Evolutionary conservation across 78 protist species (phyloP).

Genomic region (Chrysochromulina parva): DNA sequence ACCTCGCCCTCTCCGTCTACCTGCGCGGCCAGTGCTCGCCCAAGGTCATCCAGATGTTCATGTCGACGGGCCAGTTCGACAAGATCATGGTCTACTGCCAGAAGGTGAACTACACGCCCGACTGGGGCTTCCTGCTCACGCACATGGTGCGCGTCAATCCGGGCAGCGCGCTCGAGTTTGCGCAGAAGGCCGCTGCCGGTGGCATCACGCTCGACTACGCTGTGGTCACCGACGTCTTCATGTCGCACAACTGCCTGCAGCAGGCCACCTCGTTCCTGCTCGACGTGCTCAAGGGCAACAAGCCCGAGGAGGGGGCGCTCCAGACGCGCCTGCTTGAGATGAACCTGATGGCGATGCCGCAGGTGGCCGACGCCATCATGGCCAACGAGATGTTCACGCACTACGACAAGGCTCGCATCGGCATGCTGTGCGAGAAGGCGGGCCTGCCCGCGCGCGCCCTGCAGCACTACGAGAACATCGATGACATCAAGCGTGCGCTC

Average conservation of each 20-base stretch:
- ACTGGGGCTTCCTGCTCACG: constrained; percentile 66
- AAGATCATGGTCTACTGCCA: constrained; percentile 89
- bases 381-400: constrained; percentile 85
- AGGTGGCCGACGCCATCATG: constrained; percentile 96
- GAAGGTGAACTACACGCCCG: constrained; percentile 73
- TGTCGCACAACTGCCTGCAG: constrained; percentile 77
- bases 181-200: constrained; percentile 69
- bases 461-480: constrained; percentile 93
- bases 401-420: constrained; percentile 90
- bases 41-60: constrained; percentile 88
- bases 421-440: constrained; percentile 95
- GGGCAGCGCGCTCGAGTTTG: constrained; percentile 83
- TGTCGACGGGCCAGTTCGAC: constrained; percentile 87
- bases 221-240: constrained; percentile 86
- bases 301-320: constrained; percentile 76
- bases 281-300: constrained; percentile 88
- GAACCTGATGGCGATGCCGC: constrained; percentile 86
- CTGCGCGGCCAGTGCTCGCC: constrained; percentile 72
- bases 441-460: constrained; percentile 93
- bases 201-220: constrained; percentile 74
- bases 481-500: constrained; percentile 92
- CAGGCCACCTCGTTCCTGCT: constrained; percentile 91
- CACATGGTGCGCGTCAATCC: constrained; percentile 79
- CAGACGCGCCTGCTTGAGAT: constrained; percentile 97
- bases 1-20: constrained; percentile 90